Base-by-base conservation (phyloP, 1,284 basidiomycete genomes). In the Marasmius oreades region DNA sequence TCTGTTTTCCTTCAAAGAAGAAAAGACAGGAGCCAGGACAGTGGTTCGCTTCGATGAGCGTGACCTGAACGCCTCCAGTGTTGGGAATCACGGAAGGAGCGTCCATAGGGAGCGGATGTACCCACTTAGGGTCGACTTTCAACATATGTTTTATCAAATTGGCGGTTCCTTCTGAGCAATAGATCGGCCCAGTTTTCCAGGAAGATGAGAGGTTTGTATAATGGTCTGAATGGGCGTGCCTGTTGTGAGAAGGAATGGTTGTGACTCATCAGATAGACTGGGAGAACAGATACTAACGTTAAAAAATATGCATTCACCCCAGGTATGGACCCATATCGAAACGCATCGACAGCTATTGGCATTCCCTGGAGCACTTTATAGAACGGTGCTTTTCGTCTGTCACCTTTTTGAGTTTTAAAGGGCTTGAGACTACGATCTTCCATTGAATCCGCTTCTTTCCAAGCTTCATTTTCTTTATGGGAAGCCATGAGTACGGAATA, bases 301-400 rank as follows among this genome's bases (percentile, higher is more conserved):
- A 97, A 73, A 63, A 96, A 93, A 70, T 97, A 96, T 0, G 93
- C 93, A 2, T 81, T 90, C 11, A 97, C 85, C 10, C 84, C 85
- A 6, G 93, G 92, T 55, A 98, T 93, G n/a, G 79, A 77, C 2
- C 95, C 95, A 69, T 96, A 98, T 48, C 90, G 84, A 70, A 98
- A 98, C 0, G 94, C 95, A 66, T 98, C 96, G 0, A 98, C 95
- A 5, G 94, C 90, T 46, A 98, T 92, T 1, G 95, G 94, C 95
- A 98, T 98, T 2, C 97, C 96, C 62, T 93, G 91, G 61, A 99
- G 73, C n/a, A 95, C 83, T 74, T 97, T 98, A 73, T 95, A 97
- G 68, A 97, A 97, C 0, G 95, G 95, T 1, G 93, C 93, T 56
- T 85, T 86, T 52, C 91, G 75, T 39, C 88, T 78, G 26, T 79